Conservation (phyloP, 805 yeast genomes). For the Candida maris region DNA sequence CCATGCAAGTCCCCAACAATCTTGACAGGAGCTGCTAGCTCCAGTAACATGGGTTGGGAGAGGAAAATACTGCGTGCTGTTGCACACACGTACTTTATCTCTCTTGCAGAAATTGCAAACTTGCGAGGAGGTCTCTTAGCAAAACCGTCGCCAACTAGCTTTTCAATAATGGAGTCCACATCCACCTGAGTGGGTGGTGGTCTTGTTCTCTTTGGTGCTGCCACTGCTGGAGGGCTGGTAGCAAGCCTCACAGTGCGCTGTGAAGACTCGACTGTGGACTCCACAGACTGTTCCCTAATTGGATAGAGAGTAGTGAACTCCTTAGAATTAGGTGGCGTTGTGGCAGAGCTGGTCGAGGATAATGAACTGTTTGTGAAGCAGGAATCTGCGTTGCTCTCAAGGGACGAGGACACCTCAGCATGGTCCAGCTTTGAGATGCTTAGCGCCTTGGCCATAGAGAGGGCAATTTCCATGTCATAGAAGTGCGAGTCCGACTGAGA, state of each 20-base stretch:
- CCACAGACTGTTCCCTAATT: conserved; percentile 32
- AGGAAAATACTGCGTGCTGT: conserved; percentile 58
- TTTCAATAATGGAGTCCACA: conserved; percentile 61
- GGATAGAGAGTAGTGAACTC: conserved; percentile 21
- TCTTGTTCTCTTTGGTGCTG: conserved; percentile 1
- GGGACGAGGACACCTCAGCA: conserved; percentile 33
- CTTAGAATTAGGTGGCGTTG: conserved; percentile 22
- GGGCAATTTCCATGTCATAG: conserved; percentile 42
- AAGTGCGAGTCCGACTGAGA: too few species aligned
- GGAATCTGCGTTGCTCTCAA: conserved; percentile 42
- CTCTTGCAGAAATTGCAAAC: conserved; percentile 49
- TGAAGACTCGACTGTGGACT: conserved; percentile 26
- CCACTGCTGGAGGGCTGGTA: not conserved
- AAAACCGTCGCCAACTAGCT: conserved; percentile 50
- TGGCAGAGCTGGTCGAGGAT: conserved; percentile 28
- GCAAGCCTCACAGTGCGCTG: not conserved
- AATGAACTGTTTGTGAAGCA: conserved; percentile 28
- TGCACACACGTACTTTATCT: conserved; percentile 54
- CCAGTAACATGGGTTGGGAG: conserved; percentile 61
- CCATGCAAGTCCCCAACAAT: conserved; percentile 85
- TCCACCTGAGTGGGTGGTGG: conserved; percentile 31
- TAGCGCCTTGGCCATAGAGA: conserved; percentile 41
- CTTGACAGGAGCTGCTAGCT: conserved; percentile 74
- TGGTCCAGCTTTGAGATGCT: conserved; percentile 15
- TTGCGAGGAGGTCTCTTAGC: conserved; percentile 40